Conservation (phyloP, 2,329 filamentous ascomycete species). For the Mollisia scopiformis region DNA sequence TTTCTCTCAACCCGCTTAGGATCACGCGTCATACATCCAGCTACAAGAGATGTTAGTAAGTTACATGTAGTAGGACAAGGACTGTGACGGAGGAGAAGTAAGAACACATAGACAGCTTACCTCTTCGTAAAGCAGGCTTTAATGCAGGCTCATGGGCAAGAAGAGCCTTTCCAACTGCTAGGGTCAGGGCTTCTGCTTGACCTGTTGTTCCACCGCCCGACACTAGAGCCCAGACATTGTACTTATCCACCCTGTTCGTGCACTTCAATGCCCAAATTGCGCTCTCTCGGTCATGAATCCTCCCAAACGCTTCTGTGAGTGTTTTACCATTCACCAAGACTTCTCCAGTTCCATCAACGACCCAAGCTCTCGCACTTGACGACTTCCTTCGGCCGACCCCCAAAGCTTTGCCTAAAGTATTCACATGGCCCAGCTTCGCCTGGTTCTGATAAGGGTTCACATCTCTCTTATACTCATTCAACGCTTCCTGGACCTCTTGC, state of each 20-base stretch:
- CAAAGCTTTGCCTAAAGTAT: slow-evolving; percentile 76
- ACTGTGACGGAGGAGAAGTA: not conserved
- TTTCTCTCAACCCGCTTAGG: slow-evolving; percentile 94
- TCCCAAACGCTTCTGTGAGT: slow-evolving; percentile 79
- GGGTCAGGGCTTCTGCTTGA: slow-evolving; percentile 90
- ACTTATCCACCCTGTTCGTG: slow-evolving; percentile 86
- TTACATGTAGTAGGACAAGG: not conserved
- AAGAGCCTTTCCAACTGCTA: slow-evolving; percentile 87
- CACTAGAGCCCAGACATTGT: slow-evolving; percentile 90
- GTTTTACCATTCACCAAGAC: slow-evolving; percentile 87
- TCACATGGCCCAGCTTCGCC: slow-evolving; percentile 66
- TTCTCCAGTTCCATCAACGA: slow-evolving; percentile 93
- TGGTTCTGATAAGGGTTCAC: slow-evolving; percentile 71
- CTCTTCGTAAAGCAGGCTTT: slow-evolving; percentile 84
- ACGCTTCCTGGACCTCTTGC: slow-evolving; percentile 62
- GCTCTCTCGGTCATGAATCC: slow-evolving; percentile 92
- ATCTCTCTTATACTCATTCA: slow-evolving; percentile 74
- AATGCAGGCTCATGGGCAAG: slow-evolving; percentile 89
- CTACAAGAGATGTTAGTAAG: slow-evolving; percentile 52
- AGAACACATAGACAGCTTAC: slow-evolving; percentile 55
- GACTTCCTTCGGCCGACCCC: slow-evolving; percentile 88
- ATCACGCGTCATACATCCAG: slow-evolving; percentile 91
- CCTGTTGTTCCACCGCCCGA: slow-evolving; percentile 89
- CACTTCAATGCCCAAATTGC: slow-evolving; percentile 88
- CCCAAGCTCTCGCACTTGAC: slow-evolving; percentile 79